These are phyloP conservation scores for Cornus controversa DNA, from an alignment of 148 eudicot species.

Conservation along the genomic window DNA sequence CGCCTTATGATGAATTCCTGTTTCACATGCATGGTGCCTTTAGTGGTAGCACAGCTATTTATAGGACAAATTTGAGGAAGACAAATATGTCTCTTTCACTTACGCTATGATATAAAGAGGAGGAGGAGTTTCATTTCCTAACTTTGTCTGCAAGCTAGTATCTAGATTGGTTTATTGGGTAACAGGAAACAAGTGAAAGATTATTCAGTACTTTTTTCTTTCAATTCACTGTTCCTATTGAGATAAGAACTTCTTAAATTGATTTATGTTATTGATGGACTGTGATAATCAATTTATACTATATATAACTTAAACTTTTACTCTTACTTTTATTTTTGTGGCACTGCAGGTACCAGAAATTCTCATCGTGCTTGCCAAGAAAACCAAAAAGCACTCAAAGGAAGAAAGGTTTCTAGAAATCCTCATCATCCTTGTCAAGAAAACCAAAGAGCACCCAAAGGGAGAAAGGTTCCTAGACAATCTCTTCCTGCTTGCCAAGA, in stretches of 20 bases:
- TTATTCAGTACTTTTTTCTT: background rate
- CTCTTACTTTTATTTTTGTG: constrained; percentile 1
- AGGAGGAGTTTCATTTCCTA: background rate
- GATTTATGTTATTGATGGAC: background rate
- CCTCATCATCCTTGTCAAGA: constrained; percentile 34
- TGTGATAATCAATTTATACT: background rate
- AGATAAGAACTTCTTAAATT: background rate
- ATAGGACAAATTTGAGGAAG: background rate
- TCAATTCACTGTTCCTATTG: background rate
- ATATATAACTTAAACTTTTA: background rate
- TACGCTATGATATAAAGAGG: background rate
- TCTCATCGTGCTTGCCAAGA: constrained; percentile 36
- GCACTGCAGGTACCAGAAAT: constrained; percentile 37
- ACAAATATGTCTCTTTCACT: too few relatives aligned
- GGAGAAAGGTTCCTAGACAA: constrained; percentile 27
- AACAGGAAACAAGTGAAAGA: background rate
- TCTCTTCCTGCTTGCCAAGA: constrained; percentile 34
- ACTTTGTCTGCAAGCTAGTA: constrained; percentile 1
- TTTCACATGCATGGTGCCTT: background rate
- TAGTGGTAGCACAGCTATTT: background rate
- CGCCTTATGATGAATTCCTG: background rate
- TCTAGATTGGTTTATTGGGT: background rate
- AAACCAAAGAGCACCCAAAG: constrained; percentile 37
- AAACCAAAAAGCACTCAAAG: constrained; percentile 35
- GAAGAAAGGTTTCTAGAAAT: constrained; percentile 29